Evolutionary conservation across 352 stramenopile species (phyloP).

Genomic region (Pythium sukuiense): DNA sequence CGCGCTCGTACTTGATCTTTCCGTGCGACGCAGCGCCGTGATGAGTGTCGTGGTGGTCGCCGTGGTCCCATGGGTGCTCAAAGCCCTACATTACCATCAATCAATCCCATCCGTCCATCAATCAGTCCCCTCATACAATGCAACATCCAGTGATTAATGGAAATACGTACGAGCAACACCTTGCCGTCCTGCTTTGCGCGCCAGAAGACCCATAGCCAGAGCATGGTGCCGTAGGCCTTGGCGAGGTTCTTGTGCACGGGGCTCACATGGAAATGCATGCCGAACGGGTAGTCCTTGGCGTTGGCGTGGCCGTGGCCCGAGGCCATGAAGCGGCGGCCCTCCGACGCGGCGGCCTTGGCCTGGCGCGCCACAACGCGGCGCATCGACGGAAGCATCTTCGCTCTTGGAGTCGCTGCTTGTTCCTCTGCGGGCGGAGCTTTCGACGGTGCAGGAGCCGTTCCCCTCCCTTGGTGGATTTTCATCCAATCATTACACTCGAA

Average conservation of each 20-base stretch:
- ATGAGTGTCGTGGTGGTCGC: slow-evolving; percentile 38
- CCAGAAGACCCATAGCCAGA: slow-evolving; percentile 91
- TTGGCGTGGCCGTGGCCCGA: slow-evolving; percentile 40
- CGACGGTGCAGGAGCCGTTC: slow-evolving; percentile 28
- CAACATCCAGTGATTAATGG: background rate
- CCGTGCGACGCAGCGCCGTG: slow-evolving; percentile 35
- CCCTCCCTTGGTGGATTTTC: slow-evolving; percentile 18
- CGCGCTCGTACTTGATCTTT: slow-evolving; percentile 62
- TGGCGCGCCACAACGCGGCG: slow-evolving; percentile 42
- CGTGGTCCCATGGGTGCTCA: slow-evolving; percentile 85
- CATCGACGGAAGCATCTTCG: slow-evolving; percentile 49
- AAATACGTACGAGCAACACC: slow-evolving; percentile 61
- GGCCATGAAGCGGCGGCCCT: slow-evolving; percentile 58
- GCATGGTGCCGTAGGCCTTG: slow-evolving; percentile 86
- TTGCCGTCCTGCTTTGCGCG: slow-evolving; percentile 87
- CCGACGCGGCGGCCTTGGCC: slow-evolving; percentile 11
- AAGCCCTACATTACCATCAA: slow-evolving; percentile 46
- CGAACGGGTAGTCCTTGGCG: slow-evolving; percentile 71
- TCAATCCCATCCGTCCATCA: background rate
- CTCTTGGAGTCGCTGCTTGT: background rate
- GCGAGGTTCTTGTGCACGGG: slow-evolving; percentile 87
- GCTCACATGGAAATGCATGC: slow-evolving; percentile 90
- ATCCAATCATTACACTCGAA: slow-evolving; percentile 9
- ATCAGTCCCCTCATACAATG: background rate
- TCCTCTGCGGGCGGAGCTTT: slow-evolving; percentile 10